phyloP scores from a whole-genome alignment of 345 rosid species.

The Gossypium raimondii region DNA sequence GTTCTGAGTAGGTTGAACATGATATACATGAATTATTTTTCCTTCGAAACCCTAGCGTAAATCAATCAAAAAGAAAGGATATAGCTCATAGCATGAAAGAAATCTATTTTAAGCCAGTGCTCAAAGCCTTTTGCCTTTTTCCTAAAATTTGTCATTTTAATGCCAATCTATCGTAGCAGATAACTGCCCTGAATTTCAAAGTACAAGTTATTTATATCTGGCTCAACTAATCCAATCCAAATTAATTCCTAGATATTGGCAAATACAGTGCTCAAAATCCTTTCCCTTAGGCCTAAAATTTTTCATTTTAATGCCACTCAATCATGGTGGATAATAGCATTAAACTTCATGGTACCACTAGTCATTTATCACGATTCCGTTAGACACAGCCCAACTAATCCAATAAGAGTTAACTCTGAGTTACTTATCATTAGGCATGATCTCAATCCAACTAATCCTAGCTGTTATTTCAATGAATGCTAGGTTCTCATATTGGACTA shows the following conservation, averaged over 20 bases:
- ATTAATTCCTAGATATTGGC: background rate
- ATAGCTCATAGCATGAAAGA: background rate
- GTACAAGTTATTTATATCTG: background rate
- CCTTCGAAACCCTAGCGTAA: background rate
- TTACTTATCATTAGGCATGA: background rate
- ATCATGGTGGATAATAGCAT: background rate
- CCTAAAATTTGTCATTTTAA: background rate
- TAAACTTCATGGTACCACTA: constrained; percentile 1
- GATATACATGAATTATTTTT: background rate
- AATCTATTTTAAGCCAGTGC: background rate
- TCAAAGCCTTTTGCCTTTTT: background rate
- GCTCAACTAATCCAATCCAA: background rate
- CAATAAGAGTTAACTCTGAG: background rate
- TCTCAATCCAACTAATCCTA: background rate
- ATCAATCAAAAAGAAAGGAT: background rate
- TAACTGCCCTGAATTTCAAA: background rate
- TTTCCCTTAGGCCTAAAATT: background rate
- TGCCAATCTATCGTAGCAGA: background rate
- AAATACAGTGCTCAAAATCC: background rate
- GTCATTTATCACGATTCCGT: background rate
- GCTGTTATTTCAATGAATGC: background rate
- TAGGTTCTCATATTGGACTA: background rate
- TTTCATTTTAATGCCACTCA: background rate
- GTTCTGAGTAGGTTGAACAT: background rate
- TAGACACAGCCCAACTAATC: background rate